Evolutionary conservation across 768 basidiomycete genomes (phyloP), one percentile per base, ranked within the genome.

Genomic region (Xerocomellus dryophilus): DNA sequence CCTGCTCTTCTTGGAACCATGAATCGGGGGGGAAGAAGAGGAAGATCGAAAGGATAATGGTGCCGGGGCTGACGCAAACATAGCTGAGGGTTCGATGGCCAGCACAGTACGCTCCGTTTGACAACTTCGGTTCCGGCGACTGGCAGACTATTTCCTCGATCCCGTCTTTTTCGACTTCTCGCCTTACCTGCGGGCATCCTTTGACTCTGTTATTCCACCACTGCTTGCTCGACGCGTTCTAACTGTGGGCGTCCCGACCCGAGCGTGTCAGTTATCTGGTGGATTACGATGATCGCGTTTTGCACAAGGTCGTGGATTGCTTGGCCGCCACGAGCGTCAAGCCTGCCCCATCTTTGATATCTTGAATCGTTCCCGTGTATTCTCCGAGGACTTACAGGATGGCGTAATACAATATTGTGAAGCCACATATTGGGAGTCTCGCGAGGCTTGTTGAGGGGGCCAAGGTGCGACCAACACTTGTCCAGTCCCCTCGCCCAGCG

Each of bases 161-260:
- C 83, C 88, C 0, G 78, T 85, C 23, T 63, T 70, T 1, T 97
- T 93, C 67, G 82, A 96, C 69, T 96, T 87, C 66, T 64, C 75
- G 0, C 80, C 84, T 0, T 95, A 84, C 68, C 75, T 98, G 64
- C 70, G 73, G 5, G 72, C 77, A 7, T 80, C 84, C 9, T 98
- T 92, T 73, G 54, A 74, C 1, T 72, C 81, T 0, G 81, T 91
- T 74, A 88, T 98, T 61, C 83, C 87, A 0, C 93, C 96, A 0
- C 88, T 97, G 7, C 76, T 99, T 21, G 17, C 74, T 99, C 40
- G 93, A 97, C 36, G 75, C 97, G 21, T 89, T 97, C 71, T 79
- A 84, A 52, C 74, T 80, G 7, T 95, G n/a, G n/a, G n/a, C 90
- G 1, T 67, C 76, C 15, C 75, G 80, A 17, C 74, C 73, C 2